A percentile compares a stretch with the other conserved stretches of the same genome.
phyloP scores from a whole-genome alignment of 2,329 filamentous ascomycete species.

The Penicillium freii region DNA sequence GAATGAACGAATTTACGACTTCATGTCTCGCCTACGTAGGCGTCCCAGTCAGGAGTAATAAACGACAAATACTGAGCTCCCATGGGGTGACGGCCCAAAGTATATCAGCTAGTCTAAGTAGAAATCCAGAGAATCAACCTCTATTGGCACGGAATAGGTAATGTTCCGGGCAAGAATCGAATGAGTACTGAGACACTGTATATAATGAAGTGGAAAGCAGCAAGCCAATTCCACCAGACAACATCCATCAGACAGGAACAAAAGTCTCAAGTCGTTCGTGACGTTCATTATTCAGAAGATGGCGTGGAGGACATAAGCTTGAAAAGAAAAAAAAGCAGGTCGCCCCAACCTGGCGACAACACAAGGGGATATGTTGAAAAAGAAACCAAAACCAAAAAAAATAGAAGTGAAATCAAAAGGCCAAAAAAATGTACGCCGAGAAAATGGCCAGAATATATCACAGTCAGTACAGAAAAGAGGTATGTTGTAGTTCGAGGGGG shows the following conservation, averaged over 20 bases:
- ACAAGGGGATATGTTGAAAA: constrained; percentile 13
- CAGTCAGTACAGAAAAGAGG: constrained; percentile 8
- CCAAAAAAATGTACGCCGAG: constrained; percentile 16
- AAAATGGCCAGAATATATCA: constrained; percentile 14
- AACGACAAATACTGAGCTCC: too few species aligned
- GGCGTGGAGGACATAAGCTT: constrained; percentile 22
- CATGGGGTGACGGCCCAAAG: neutral
- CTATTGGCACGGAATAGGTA: constrained; percentile 1
- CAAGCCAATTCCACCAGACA: constrained; percentile 8
- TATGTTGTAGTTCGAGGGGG: neutral
- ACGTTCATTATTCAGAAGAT: constrained; percentile 23
- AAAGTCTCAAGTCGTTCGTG: constrained; percentile 16
- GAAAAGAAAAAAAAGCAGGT: constrained; percentile 1
- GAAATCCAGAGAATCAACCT: neutral
- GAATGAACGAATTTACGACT: constrained; percentile 12
- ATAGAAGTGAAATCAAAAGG: neutral
- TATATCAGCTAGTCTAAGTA: neutral
- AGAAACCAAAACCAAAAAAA: constrained; percentile 3
- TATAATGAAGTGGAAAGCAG: constrained; percentile 16
- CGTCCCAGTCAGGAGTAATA: neutral
- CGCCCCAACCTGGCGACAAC: constrained; percentile 10
- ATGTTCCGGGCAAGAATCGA: constrained; percentile 5
- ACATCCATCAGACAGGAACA: constrained; percentile 9
- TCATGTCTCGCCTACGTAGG: neutral
- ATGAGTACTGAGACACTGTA: constrained; percentile 15